These are phyloP conservation scores for Adiantum capillusveneris DNA, from an alignment of 75 land plant species.

Conservation along the genomic window DNA sequence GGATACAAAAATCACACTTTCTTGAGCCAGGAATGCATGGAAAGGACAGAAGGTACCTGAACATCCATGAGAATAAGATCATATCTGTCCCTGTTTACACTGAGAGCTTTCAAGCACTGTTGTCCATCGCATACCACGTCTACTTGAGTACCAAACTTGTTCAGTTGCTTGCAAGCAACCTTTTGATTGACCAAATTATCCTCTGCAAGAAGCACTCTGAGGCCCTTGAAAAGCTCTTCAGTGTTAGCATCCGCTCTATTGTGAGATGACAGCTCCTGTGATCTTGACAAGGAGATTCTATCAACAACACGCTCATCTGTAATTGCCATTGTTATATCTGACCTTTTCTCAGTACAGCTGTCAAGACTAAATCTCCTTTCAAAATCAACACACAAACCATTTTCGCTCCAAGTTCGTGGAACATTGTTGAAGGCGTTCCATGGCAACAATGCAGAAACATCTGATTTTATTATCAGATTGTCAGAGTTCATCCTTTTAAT, in stretches of 20 bases:
- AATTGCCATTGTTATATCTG: conserved; percentile 11
- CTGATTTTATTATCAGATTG: background rate
- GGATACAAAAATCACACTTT: no score
- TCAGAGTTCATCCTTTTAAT: background rate
- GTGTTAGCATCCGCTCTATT: background rate
- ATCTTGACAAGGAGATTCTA: conserved; percentile 5
- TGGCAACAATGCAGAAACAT: background rate
- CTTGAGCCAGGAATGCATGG: no score
- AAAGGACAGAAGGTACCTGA: conserved; percentile 15
- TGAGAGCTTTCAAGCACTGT: conserved; percentile 18
- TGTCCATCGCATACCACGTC: conserved; percentile 25
- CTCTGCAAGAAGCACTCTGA: conserved; percentile 24
- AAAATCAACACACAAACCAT: background rate
- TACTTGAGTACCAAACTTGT: conserved; percentile 20
- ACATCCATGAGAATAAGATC: conserved; percentile 33
- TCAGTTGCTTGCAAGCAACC: conserved; percentile 27
- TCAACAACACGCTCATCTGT: background rate
- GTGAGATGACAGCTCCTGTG: background rate
- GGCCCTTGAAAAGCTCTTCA: conserved; percentile 11
- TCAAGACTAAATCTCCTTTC: conserved; percentile 1
- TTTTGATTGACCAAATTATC: conserved; percentile 26
- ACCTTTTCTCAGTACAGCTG: conserved; percentile 1
- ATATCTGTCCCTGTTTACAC: conserved; percentile 10
- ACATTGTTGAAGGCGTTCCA: no score
- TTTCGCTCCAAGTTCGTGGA: no score